Evolutionary conservation across 2,329 filamentous ascomycete species (phyloP), one percentile per base, ranked within the genome.

Genomic region (Clonostachys rhizophaga): DNA sequence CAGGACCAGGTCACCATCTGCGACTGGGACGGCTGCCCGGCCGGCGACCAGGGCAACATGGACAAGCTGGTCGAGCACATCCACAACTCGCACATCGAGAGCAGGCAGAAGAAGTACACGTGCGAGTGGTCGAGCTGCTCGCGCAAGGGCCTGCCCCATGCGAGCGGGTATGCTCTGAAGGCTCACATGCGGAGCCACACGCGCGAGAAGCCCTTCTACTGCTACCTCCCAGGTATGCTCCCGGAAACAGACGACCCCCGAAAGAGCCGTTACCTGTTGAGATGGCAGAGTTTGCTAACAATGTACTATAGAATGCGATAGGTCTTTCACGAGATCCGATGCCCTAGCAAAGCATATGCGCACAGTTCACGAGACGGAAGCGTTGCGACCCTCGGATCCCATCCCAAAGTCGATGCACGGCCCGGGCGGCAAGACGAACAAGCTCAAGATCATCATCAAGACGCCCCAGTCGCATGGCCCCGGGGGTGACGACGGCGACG

Each of bases 161-260:
- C 92, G 2, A 96, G 91, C 59, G 94, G 90, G 3, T 99, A 99
- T 69, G 94, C 94, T 5, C 72, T 99, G 53, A 91, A 95, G 65
- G 94, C 94, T 10, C 94, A 99, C 62, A 96, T 99, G 91, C 79
- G 94, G 56, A 96, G 91, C 63, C 94, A 99, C 65, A 99, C 94
- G 2, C 82, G 94, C 61, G 94, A 99, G 75, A 99, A 99, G 71
- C 94, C 94, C 0, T 97, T 97, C 64, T 96, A 96, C 70, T 99
- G 94, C 68, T 89, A 91, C 33, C 70, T 99, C 39, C 94, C 94
- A 48, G 92, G 91, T 95, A 77, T 53, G 77, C 34, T 30, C 24
- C 24, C 24, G 4, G 24, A 30, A 10, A 30, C 24, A 30, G 9
- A 16, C 16, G 9, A 9, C 24, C 24, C 8, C 8, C 9, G 24